Evolutionary conservation across 441 rosid species (phyloP), one percentile per base, ranked within the genome.

Genomic region (Capsella rubella): DNA sequence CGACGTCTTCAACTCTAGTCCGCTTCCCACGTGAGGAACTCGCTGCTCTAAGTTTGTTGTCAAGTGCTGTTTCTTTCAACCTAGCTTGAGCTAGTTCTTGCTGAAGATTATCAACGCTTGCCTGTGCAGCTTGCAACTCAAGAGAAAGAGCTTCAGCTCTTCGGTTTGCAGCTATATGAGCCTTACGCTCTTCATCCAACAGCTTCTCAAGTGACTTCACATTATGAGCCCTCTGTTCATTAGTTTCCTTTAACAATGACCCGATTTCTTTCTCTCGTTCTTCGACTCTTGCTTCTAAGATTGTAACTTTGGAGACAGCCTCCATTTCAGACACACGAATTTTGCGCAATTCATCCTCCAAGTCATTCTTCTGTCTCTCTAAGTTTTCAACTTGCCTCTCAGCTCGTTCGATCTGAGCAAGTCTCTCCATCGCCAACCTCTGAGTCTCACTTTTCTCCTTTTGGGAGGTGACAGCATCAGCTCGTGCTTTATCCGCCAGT

Each of bases 211-310:
- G 95, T 39, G 82, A 88, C 78, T 91, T 83, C 16, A 96, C 99
- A 4, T 89, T 90, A 76, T 77, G 87, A 16, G 96, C 86, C 70
- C 99, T 85, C 78, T 91, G 91, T 76, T 82, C 90, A 66, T 96
- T 96, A 79, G 91, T 93, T 61, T 76, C 73, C 71, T 85, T 87
- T 83, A 96, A 55, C 61, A 93, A 81, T 2, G 81, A 85, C 78
- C 90, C 98, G 54, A 96, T 93, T 84, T 96, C 97, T 81, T 83
- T 89, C 86, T 93, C 97, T 78, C 98, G 83, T 81, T 93, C 97
- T 77, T 86, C 96, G 34, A 96, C 99, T 82, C 96, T 90, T 39
- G 83, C 90, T 83, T 96, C 99, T 14, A 96, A 78, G 52, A 85
- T 63, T 52, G 86, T 62, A 34, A 91, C 94, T 81, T 82, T 93